Evolutionary conservation across 2,329 filamentous ascomycete genomes (phyloP), one percentile per base, ranked within the genome.

Genomic region (Coniosporium tulheliwenetii): DNA sequence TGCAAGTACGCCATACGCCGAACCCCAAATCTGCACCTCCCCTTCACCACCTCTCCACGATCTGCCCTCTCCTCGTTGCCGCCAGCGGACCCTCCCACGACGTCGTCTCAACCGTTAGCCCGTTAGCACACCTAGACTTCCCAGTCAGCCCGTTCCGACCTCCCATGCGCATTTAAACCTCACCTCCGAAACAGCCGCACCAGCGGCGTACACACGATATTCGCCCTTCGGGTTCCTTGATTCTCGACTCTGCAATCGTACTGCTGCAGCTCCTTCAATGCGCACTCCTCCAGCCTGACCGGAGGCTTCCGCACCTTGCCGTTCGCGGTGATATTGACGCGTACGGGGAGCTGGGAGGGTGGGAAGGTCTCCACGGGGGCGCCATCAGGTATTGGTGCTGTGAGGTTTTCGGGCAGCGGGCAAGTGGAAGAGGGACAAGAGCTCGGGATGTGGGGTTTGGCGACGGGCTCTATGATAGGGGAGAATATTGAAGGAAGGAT

Each of bases 91-190:
- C 63, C 51, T 78, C 75, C 72, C 71, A 76, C 38, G 65, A 63
- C 31, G 75, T 79, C 30, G 75, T 79, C 55, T 79, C 75, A 10
- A 78, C 70, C 37, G 66, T 72, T 48, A 77, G 53, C 14, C 71
- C 71, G 48, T 66, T 61, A 19, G 64, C 66, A 53, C 73, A 70
- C 48, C 64, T 71, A 48, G 29, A 41, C 19, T 13, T 34, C 29
- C 41, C 40, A 36, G 40, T 51, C 37, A 50, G 47, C 41, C 40
- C 39, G 13, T 36, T 14, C 7, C 15, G 30, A 16, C n/a, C 34
- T 29, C 31, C 39, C 42, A 35, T 43, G 35, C 37, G 30, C 10
- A 37, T 35, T 8, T 14, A 36, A 26, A 29, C 64, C 70, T 58
- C 56, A 79, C 75, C 62, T 63, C 52, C 75, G 60, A 55, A 78